Evolutionary conservation across 352 stramenopile species (phyloP).

Genomic region (Phytophthora pistaciae): DNA sequence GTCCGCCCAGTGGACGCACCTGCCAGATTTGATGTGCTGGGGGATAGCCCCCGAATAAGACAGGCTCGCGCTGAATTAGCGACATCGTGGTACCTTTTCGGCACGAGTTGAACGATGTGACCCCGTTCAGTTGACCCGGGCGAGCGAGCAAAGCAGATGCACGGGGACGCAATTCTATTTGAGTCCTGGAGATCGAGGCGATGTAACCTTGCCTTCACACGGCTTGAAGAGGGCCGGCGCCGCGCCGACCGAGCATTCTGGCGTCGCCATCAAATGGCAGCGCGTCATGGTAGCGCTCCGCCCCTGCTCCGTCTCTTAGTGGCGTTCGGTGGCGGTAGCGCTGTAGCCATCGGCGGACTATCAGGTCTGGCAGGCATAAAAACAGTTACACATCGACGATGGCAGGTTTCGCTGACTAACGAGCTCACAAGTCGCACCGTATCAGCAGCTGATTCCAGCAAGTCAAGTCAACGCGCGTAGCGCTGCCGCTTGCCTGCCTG

Average conservation of each 20-base stretch:
- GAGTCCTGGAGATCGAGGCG: not conserved
- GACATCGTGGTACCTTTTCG: not conserved
- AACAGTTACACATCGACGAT: conserved; percentile 15
- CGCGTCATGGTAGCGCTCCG: not conserved
- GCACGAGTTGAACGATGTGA: conserved; percentile 9
- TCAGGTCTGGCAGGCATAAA: not conserved
- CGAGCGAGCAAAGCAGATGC: conserved; percentile 1
- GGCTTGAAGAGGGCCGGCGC: too few species aligned
- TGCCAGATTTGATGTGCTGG: conserved; percentile 11
- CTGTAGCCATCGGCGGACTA: conserved; percentile 6
- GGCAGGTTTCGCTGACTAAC: conserved; percentile 4
- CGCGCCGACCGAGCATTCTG: too few species aligned
- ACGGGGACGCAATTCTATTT: not conserved
- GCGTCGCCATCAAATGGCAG: not conserved
- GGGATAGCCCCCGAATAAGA: not conserved
- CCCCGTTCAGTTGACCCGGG: not conserved
- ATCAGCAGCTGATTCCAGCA: not conserved
- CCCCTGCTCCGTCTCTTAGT: not conserved
- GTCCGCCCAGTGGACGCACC: conserved; percentile 23
- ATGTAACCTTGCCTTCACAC: not conserved
- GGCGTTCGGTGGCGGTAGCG: conserved; percentile 15
- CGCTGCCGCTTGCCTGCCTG: not conserved
- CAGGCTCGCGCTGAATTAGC: not conserved
- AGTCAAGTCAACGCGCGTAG: not conserved
- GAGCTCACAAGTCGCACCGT: not conserved